Evolutionary conservation across 2,329 filamentous ascomycete species (phyloP), one percentile per base, ranked within the genome.

Genomic region (Escovopsis weberi): DNA sequence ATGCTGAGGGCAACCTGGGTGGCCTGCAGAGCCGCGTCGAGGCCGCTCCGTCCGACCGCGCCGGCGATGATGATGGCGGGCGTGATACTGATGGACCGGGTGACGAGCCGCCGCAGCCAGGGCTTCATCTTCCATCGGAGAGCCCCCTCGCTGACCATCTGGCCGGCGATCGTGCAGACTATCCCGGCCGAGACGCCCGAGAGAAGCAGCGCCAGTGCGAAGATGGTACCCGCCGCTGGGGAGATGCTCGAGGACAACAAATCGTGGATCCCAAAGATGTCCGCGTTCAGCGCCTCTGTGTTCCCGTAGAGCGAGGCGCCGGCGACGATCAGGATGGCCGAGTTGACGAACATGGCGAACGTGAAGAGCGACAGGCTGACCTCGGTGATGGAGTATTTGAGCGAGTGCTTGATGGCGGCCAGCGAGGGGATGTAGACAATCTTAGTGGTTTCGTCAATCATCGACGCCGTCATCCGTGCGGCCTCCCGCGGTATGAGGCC

Each of bases 71-170:
- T 78, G 58, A 94, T 86, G 45, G 75, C 80, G 0, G 86, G 86
- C 1, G 79, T 79, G 57, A 94, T 87, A 54, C 81, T 85, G 57
- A 94, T 84, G 40, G 72, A 75, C 26, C 86, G 74, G 0, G 86
- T 93, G 40, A 89, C 61, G 4, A 93, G 70, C 10, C 86, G 73
- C 2, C 86, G 79, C 9, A 88, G 54, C 86, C 86, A 94, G 0
- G 86, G 86, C 47, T 70, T 69, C 30, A 88, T 61, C 5, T 64
- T 75, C 82, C 85, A 87, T 38, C 77, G 75, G 37, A 94, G 59
- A 47, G 86, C 84, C 6, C 86, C 86, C 58, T 93, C 86, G 48
- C 78, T 80, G 19, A 94, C 81, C 79, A 94, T 91, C 59, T 94
- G 86, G 0, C 86, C 86, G 0, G 86, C 75, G 51, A 94, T 91